phyloP scores from a whole-genome alignment of 2,329 filamentous ascomycete species.

The Chaetomium sp. region DNA sequence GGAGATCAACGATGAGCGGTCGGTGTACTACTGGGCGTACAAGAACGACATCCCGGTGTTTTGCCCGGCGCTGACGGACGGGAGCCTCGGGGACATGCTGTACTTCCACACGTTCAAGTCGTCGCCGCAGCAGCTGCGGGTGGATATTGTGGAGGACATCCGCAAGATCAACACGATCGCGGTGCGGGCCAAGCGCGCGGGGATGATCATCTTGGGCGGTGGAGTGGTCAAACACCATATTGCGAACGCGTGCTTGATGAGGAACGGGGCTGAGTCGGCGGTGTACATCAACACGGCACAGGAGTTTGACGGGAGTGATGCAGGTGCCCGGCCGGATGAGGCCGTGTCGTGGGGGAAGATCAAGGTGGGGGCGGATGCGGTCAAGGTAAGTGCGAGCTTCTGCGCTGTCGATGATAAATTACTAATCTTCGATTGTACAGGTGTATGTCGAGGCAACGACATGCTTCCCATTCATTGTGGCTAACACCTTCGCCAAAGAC shows the following conservation, averaged over 20 bases:
- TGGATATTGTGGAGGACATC: constrained; percentile 93
- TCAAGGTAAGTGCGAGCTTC: constrained; percentile 58
- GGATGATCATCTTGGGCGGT: constrained; percentile 93
- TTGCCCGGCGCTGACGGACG: constrained; percentile 91
- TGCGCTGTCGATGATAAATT: not conserved
- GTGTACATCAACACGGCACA: constrained; percentile 98
- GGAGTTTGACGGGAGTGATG: constrained; percentile 96
- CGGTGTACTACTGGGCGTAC: constrained; percentile 95
- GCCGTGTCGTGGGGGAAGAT: constrained; percentile 99
- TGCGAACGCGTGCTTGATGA: constrained; percentile 94
- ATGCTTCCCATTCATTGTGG: constrained; percentile 61
- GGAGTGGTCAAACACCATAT: constrained; percentile 98
- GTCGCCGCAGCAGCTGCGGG: constrained; percentile 70
- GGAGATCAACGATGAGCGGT: constrained; percentile 88
- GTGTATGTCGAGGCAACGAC: constrained; percentile 60
- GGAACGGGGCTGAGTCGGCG: constrained; percentile 92
- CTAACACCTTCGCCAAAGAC: constrained; percentile 59
- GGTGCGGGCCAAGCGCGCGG: constrained; percentile 76
- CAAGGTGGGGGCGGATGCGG: constrained; percentile 76
- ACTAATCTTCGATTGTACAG: constrained; percentile 29
- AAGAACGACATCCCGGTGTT: constrained; percentile 97
- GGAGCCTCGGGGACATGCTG: constrained; percentile 93
- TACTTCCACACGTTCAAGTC: constrained; percentile 97
- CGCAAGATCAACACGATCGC: constrained; percentile 87
- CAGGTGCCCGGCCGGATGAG: constrained; percentile 89